A percentile compares a stretch with the other conserved stretches of the same genome.
These are phyloP conservation scores for Termitomyces sp. DNA, from an alignment of 768 basidiomycete genomes.

Conservation along the genomic window DNA sequence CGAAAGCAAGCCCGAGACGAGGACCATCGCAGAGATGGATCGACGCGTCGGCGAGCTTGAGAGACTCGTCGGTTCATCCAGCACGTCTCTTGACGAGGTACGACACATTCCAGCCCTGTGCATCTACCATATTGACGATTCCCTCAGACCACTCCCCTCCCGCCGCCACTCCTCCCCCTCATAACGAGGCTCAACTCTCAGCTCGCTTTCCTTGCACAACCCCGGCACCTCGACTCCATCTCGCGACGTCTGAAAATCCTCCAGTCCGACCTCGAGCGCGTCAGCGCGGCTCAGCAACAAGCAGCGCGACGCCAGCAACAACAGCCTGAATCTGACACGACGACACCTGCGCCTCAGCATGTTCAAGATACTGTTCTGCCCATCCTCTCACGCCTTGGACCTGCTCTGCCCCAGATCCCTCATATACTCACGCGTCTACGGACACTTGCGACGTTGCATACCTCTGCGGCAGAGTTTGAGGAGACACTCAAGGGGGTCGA, in stretches of 20 bases:
- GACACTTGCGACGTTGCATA: constrained; percentile 78
- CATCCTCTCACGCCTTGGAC: constrained; percentile 63
- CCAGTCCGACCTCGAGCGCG: constrained; percentile 87
- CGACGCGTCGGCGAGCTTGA: constrained; percentile 81
- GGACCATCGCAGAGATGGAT: constrained; percentile 71
- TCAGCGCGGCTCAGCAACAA: constrained; percentile 41
- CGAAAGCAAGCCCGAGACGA: constrained; percentile 32
- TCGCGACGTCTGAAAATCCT: constrained; percentile 91
- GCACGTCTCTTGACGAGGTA: constrained; percentile 79
- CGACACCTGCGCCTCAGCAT: constrained; percentile 21
- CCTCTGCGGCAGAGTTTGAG: constrained; percentile 76
- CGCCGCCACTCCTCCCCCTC: constrained; percentile 77
- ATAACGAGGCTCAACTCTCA: constrained; percentile 82
- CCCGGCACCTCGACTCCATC: constrained; percentile 92
- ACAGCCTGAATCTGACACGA: constrained; percentile 23
- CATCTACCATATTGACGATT: neutral
- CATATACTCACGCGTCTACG: constrained; percentile 87
- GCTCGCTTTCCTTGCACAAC: constrained; percentile 85
- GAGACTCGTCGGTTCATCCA: constrained; percentile 76
- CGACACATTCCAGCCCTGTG: constrained; percentile 10
- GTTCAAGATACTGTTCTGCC: constrained; percentile 63
- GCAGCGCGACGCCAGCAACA: constrained; percentile 40
- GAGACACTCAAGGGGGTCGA: constrained; percentile 60
- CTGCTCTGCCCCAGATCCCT: constrained; percentile 76
- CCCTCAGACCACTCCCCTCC: constrained; percentile 60